phyloP scores from a whole-genome alignment of 768 basidiomycete genomes.

The Boletus rufocinnamomeus region DNA sequence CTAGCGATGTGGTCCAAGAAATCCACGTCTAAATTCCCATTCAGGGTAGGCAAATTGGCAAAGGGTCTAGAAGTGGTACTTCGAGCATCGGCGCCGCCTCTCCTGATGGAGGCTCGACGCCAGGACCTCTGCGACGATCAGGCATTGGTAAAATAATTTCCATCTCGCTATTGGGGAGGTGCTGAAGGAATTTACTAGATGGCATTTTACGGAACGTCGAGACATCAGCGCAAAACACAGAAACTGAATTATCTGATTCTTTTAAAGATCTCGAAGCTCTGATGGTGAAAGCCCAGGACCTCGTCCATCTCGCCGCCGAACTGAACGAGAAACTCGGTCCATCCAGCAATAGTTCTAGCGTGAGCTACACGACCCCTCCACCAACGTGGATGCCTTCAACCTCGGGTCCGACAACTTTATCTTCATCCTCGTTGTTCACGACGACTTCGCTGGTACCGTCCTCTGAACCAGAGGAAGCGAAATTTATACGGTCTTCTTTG shows the following conservation, averaged over 20 bases:
- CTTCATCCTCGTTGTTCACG: constrained; percentile 27
- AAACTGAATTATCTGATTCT: constrained; percentile 70
- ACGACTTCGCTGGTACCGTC: constrained; percentile 38
- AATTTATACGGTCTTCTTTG: constrained; percentile 85
- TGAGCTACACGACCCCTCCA: constrained; percentile 5
- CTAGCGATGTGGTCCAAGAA: background rate
- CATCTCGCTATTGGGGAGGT: background rate
- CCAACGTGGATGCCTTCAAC: constrained; percentile 21
- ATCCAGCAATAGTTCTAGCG: constrained; percentile 19
- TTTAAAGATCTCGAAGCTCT: constrained; percentile 87
- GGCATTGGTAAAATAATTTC: constrained; percentile 31
- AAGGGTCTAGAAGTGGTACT: constrained; percentile 20
- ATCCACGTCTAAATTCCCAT: constrained; percentile 2
- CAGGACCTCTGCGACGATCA: constrained; percentile 23
- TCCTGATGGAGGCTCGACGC: constrained; percentile 20
- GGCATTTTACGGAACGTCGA: constrained; percentile 82
- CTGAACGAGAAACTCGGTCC: constrained; percentile 80
- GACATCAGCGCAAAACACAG: constrained; percentile 59
- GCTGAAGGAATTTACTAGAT: constrained; percentile 46
- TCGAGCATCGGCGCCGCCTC: constrained; percentile 23
- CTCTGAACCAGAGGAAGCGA: constrained; percentile 77
- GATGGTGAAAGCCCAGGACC: constrained; percentile 89
- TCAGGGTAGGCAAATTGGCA: constrained; percentile 36
- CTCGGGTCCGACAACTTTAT: constrained; percentile 23
- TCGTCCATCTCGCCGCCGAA: constrained; percentile 87